Evolutionary conservation across 331 rosid species (phyloP), one percentile per base, ranked within the genome.

Genomic region (Malus hybrid): DNA sequence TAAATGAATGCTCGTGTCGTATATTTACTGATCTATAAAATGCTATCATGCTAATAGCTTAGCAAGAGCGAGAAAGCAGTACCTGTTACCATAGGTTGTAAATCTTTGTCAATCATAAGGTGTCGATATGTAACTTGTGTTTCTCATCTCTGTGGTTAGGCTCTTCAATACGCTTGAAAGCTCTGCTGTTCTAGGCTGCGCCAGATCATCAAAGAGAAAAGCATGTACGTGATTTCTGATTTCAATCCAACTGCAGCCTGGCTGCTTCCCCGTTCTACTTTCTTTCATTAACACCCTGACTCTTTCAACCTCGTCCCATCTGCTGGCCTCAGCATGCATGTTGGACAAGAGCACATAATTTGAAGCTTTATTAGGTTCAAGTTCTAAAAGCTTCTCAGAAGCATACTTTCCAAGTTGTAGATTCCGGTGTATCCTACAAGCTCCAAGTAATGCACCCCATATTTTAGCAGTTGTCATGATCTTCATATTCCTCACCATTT

Each of bases 231-330:
- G 84, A 74, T 70, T 44, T 19, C 78, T 62, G 9, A 76, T n/a
- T 74, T 82, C 88, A 50, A 82, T 79, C 86, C 86, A 85, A 70
- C 88, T 79, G 67, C 81, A 79, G 46, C 88, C 82, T 10, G 86
- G 82, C 58, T 79, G 86, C 79, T 82, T 85, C 71, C 66, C 82
- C 29, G 57, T 74, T 48, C 32, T 74, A 66, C 78, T 73, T 30
- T 82, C 80, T 20, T 64, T 57, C 78, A 79, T 82, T 26, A 77
- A 56, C 22, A 52, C 69, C 55, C 86, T 82, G 28, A 79, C 66
- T 66, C 78, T 76, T 57, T 79, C 80, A 72, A 70, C 84, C 76
- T 74, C 67, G 44, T 77, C 81, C 86, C 86, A 82, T 70, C 78
- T 79, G 66, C 74, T 80, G 15, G 76, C 76, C 70, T 76, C 86